These are phyloP conservation scores for Colletotrichum sp. DNA, from an alignment of 2,329 filamentous ascomycete genomes.

Conservation along the genomic window DNA sequence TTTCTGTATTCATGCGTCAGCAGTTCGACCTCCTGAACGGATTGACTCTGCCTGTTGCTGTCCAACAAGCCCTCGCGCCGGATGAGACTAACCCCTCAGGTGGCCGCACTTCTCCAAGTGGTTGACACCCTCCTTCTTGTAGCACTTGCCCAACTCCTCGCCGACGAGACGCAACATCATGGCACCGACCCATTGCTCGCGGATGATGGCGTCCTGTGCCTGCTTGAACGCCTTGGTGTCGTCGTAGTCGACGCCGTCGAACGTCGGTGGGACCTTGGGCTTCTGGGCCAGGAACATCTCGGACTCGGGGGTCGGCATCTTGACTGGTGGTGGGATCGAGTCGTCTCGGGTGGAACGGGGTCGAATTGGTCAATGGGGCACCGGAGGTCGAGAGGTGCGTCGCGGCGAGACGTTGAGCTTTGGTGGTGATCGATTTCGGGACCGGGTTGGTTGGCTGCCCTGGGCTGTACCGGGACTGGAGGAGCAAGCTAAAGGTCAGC, in stretches of 20 bases:
- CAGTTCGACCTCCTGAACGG: background rate
- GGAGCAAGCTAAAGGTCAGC: constrained; percentile 13
- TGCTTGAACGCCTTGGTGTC: constrained; percentile 82
- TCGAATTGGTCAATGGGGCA: constrained; percentile 1
- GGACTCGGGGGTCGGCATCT: constrained; percentile 85
- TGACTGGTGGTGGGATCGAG: constrained; percentile 22
- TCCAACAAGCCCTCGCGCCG: background rate
- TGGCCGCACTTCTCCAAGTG: constrained; percentile 87
- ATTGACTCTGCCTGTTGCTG: background rate
- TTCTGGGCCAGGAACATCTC: constrained; percentile 83
- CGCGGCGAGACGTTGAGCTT: constrained; percentile 5
- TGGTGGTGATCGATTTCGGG: constrained; percentile 9
- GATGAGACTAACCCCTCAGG: constrained; percentile 71
- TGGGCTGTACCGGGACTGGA: constrained; percentile 3
- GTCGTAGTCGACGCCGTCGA: constrained; percentile 87
- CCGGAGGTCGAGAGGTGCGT: background rate
- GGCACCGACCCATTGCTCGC: constrained; percentile 87
- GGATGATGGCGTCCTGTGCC: constrained; percentile 80
- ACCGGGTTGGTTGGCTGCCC: background rate
- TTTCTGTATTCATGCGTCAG: constrained; percentile 56
- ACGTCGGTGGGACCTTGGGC: constrained; percentile 80
- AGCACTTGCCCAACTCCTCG: constrained; percentile 86
- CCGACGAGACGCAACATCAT: constrained; percentile 88
- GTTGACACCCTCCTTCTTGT: constrained; percentile 83
- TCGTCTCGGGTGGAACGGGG: background rate